Conservation (phyloP, 176 grass and related monocot species). For the bread wheat (Triticum aestivum) region DNA sequence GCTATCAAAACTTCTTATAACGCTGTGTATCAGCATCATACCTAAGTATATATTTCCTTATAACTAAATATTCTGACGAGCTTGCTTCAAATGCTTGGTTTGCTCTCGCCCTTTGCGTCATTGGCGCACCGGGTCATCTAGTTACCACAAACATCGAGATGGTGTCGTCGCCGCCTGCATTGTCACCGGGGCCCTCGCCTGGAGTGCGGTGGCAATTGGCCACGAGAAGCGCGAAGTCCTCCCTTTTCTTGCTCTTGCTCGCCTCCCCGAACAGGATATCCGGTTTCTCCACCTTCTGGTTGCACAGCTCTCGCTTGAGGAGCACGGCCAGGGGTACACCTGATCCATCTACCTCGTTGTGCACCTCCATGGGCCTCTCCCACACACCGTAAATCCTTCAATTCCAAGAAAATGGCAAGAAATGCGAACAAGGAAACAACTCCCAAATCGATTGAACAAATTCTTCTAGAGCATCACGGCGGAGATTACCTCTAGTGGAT, state of each 20-base stretch:
- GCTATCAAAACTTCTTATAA: too few species aligned
- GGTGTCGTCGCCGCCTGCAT: conserved; percentile 31
- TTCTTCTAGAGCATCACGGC: conserved; percentile 3
- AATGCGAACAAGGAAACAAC: conserved; percentile 1
- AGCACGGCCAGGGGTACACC: conserved; percentile 86
- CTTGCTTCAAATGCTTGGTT: too few species aligned
- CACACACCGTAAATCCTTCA: not conserved
- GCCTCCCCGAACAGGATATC: conserved; percentile 79
- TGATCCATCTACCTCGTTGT: conserved; percentile 51
- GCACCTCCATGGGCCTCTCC: conserved; percentile 41
- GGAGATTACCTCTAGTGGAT: not conserved
- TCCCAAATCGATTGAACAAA: not conserved
- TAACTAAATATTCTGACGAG: too few species aligned
- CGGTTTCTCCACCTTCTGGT: conserved; percentile 88
- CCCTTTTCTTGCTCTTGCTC: conserved; percentile 90
- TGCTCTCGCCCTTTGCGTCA: too few species aligned
- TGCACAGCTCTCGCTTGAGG: conserved; percentile 82
- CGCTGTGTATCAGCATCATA: too few species aligned
- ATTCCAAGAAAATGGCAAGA: conserved; percentile 25
- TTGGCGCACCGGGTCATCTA: too few species aligned
- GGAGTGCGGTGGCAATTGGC: conserved; percentile 49
- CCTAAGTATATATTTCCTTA: too few species aligned
- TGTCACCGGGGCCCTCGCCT: conserved; percentile 13
- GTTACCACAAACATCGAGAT: conserved; percentile 85
- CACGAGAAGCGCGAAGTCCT: conserved; percentile 82